phyloP scores from a whole-genome alignment of 1,284 basidiomycete species.

The Ganoderma sinense region DNA sequence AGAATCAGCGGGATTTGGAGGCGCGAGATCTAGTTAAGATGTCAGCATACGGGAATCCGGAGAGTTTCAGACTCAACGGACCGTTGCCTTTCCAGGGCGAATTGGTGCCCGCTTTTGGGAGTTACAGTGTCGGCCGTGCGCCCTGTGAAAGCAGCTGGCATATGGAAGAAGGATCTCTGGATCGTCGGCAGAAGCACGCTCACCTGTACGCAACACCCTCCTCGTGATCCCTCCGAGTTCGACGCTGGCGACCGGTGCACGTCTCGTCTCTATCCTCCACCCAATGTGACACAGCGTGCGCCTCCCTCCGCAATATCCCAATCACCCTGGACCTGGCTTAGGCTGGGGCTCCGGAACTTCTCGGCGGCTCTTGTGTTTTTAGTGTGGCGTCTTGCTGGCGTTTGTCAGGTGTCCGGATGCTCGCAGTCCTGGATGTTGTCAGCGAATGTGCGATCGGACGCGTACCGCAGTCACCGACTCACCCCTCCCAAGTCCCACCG shows the following conservation, averaged over 20 bases:
- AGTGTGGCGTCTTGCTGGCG: slow-evolving; percentile 25
- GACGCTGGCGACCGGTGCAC: slow-evolving; percentile 18
- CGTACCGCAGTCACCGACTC: slow-evolving; percentile 29
- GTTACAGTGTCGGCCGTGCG: slow-evolving; percentile 23
- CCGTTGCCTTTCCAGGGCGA: slow-evolving; percentile 29
- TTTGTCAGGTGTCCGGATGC: slow-evolving; percentile 26
- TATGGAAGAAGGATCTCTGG: slow-evolving; percentile 29
- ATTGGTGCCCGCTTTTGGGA: slow-evolving; percentile 27
- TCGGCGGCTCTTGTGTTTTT: slow-evolving; percentile 13
- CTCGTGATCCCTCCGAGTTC: slow-evolving; percentile 25
- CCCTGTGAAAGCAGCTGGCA: slow-evolving; percentile 23
- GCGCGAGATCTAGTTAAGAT: slow-evolving; percentile 30
- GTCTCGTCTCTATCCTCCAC: slow-evolving; percentile 19
- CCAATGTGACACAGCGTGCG: slow-evolving; percentile 21
- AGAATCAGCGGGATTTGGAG: slow-evolving; percentile 31
- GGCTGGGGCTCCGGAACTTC: slow-evolving; percentile 7
- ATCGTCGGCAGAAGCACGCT: slow-evolving; percentile 33
- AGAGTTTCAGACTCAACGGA: slow-evolving; percentile 29
- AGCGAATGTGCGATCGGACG: slow-evolving; percentile 33
- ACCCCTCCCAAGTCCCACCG: slow-evolving; percentile 22
- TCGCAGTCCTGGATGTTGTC: slow-evolving; percentile 24
- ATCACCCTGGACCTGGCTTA: neutral
- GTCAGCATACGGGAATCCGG: slow-evolving; percentile 26
- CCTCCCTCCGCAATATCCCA: slow-evolving; percentile 10
- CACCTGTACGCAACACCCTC: slow-evolving; percentile 26